A percentile compares a stretch with the other conserved stretches of the same genome.
Conservation (phyloP, 73 alveolate species). For the Stentor roeselii region DNA sequence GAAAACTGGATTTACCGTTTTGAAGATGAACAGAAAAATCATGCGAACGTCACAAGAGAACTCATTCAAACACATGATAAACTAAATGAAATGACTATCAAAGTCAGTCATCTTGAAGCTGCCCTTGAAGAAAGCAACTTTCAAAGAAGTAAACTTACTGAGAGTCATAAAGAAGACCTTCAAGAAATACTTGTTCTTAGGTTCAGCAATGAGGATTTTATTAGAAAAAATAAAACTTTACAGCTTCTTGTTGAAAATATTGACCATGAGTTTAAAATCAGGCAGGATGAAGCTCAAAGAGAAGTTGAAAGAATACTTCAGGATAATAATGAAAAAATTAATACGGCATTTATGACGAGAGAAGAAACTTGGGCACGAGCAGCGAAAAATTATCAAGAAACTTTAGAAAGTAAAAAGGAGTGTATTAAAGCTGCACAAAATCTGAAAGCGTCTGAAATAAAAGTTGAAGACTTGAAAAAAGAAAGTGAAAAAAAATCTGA, state of each 20-base stretch:
- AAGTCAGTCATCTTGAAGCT: not conserved
- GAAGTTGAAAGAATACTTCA: not conserved
- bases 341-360: not conserved
- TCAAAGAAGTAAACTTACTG: not conserved
- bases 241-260: not conserved
- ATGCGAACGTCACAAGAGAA: not conserved
- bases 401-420: not conserved
- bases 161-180: not conserved
- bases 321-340: not conserved
- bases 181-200: not conserved
- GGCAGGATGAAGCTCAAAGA: not conserved
- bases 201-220: not conserved
- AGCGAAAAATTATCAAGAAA: not conserved
- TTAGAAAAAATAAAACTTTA: not conserved
- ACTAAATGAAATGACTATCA: not conserved
- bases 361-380: not conserved
- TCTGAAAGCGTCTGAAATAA: not conserved
- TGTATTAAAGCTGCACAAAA: not conserved
- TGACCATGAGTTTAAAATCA: not conserved
- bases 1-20: not conserved
- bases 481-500: not conserved
- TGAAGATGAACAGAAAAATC: not conserved
- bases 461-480: not conserved
- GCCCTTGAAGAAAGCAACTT: not conserved
- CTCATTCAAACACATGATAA: not conserved